Percentiles rank a stretch among this genome's conserved stretches.
phyloP scores from a whole-genome alignment of 2,329 filamentous ascomycete genomes.

The Neonectria sp. region DNA sequence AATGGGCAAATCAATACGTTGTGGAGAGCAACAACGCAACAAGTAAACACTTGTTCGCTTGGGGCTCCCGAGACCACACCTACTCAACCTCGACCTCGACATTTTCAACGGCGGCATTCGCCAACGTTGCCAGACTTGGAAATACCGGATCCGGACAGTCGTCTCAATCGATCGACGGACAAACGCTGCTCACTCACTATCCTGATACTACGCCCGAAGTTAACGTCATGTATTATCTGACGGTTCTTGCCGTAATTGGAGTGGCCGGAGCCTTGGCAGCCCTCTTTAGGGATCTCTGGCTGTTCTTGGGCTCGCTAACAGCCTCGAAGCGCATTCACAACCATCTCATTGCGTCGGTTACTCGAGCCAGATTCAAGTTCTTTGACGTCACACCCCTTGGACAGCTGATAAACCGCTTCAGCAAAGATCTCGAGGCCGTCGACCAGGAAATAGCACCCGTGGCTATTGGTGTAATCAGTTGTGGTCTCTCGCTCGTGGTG shows the following conservation, averaged over 20 bases:
- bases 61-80: conserved; percentile 39
- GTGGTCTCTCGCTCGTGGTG: conserved; percentile 78
- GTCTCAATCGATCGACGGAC: conserved; percentile 22
- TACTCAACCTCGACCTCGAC: conserved; percentile 42
- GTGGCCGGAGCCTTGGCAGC: conserved; percentile 84
- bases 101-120: conserved; percentile 51
- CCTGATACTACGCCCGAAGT: conserved; percentile 63
- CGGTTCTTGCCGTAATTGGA: conserved; percentile 86
- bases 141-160: conserved; percentile 41
- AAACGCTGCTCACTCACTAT: conserved; percentile 39
- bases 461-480: conserved; percentile 83
- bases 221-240: conserved; percentile 86
- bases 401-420: conserved; percentile 98
- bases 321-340: conserved; percentile 90
- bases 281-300: conserved; percentile 85
- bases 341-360: conserved; percentile 82
- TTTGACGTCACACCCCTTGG: conserved; percentile 97
- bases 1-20: conserved; percentile 94
- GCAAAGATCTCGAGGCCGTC: conserved; percentile 94
- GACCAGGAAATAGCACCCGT: conserved; percentile 97
- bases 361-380: conserved; percentile 95
- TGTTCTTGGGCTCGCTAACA: conserved; percentile 92
- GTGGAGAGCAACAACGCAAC: conserved; percentile 53
- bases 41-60: conserved; percentile 19
- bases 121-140: conserved; percentile 57